phyloP scores from a whole-genome alignment of 169 alveolate species.

The Babesia divergens region DNA sequence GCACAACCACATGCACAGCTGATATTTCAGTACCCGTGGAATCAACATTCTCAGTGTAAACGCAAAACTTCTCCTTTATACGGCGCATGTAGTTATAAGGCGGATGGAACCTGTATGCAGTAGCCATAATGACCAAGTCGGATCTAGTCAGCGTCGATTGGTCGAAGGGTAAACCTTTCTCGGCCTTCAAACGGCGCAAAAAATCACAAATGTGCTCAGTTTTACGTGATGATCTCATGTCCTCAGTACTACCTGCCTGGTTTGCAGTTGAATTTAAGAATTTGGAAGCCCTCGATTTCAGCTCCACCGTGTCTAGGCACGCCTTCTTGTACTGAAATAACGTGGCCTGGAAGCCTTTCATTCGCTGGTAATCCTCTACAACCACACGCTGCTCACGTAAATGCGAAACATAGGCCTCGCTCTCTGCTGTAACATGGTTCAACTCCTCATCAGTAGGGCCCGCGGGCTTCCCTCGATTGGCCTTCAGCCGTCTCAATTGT shows the following conservation, averaged over 20 bases:
- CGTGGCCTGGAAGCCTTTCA: conserved; percentile 30
- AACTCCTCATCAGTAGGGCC: conserved; percentile 14
- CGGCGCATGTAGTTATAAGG: conserved; percentile 48
- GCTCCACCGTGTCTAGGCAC: background rate
- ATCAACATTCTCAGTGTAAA: conserved; percentile 23
- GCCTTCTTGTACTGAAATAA: conserved; percentile 19
- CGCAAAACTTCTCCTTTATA: conserved; percentile 36
- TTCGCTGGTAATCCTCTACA: conserved; percentile 27
- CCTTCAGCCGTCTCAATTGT: conserved; percentile 23
- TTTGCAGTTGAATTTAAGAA: background rate
- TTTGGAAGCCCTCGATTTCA: background rate
- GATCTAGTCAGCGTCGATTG: conserved; percentile 10
- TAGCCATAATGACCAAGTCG: conserved; percentile 29
- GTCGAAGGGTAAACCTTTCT: conserved; percentile 26
- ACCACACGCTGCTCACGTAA: conserved; percentile 37
- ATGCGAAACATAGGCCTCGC: conserved; percentile 37
- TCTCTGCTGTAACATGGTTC: conserved; percentile 29
- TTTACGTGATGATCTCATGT: background rate
- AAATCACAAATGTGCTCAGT: conserved; percentile 22
- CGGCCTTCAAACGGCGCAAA: conserved; percentile 31
- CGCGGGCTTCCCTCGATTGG: conserved; percentile 13
- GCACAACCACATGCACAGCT: conserved; percentile 8
- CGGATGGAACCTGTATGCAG: conserved; percentile 46
- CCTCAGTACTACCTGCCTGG: background rate
- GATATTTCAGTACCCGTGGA: background rate